These are phyloP conservation scores for Marchantia paleacea DNA, from an alignment of 225 moss, liverwort and hornwort genomes.

Conservation along the genomic window DNA sequence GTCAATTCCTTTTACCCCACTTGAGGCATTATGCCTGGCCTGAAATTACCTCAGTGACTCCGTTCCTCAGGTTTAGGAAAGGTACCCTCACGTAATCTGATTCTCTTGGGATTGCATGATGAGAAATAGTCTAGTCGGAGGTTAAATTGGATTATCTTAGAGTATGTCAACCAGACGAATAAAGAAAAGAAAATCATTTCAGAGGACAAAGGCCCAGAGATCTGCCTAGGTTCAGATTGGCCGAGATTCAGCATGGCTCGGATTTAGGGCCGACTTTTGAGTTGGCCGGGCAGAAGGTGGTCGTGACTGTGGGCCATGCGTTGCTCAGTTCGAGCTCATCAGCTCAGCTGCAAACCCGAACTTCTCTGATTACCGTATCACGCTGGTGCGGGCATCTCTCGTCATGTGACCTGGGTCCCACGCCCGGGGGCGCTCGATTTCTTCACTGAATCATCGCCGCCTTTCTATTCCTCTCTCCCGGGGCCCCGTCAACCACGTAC, in stretches of 20 bases:
- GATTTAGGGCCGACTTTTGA: background rate
- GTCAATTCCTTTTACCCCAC: background rate
- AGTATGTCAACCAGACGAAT: background rate
- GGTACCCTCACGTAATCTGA: background rate
- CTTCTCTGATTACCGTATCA: no score
- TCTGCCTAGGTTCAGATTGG: background rate
- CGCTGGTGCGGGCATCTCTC: background rate
- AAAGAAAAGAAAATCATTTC: background rate
- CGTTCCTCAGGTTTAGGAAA: background rate
- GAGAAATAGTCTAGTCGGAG: background rate
- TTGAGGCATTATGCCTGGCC: background rate
- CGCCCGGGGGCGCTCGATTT: background rate
- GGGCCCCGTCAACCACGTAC: no score
- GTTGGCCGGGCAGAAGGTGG: background rate
- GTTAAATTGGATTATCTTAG: background rate
- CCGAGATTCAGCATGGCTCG: background rate
- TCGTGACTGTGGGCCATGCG: background rate
- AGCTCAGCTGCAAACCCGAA: background rate
- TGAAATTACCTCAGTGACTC: background rate
- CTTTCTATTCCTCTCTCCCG: background rate
- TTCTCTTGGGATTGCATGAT: background rate
- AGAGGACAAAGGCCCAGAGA: background rate
- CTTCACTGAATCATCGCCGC: conserved; percentile 3
- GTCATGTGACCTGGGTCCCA: background rate
- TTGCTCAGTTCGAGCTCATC: background rate